Percentiles rank a stretch among this genome's conserved stretches.
These are phyloP conservation scores for Scheffersomyces illinoinensis DNA, from an alignment of 1,139 yeast species.

Conservation along the genomic window DNA sequence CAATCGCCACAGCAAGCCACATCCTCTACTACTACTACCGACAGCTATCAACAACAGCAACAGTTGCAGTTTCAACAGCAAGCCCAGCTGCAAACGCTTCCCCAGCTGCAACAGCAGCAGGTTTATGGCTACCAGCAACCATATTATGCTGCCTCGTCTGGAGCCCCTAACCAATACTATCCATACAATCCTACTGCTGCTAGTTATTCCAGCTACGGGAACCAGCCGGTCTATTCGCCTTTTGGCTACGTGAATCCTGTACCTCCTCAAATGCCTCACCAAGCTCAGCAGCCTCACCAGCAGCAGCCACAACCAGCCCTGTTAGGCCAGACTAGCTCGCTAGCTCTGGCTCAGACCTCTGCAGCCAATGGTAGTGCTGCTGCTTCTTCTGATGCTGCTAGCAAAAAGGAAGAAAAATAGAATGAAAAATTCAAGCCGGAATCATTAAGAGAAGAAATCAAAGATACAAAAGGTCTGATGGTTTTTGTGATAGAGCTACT, in stretches of 20 bases:
- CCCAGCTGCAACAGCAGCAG: slow-evolving; percentile 9
- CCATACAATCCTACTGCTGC: slow-evolving; percentile 11
- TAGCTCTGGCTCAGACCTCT: background rate
- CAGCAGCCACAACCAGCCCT: slow-evolving; percentile 5
- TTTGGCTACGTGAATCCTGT: slow-evolving; percentile 17
- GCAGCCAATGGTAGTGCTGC: background rate
- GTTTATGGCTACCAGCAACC: slow-evolving; percentile 19
- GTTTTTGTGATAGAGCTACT: background rate
- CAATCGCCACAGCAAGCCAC: slow-evolving; percentile 12
- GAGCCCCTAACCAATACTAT: slow-evolving; percentile 20
- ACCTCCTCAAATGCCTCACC: slow-evolving; percentile 9
- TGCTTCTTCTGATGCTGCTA: background rate
- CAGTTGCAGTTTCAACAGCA: slow-evolving; percentile 14
- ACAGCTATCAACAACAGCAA: slow-evolving; percentile 12
- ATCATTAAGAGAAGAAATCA: background rate
- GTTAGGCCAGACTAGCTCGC: background rate
- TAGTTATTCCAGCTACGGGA: slow-evolving; percentile 19
- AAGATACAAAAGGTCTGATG: background rate
- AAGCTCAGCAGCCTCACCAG: slow-evolving; percentile 5
- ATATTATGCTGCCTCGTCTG: slow-evolving; percentile 11
- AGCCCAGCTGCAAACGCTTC: slow-evolving; percentile 11
- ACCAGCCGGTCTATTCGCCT: slow-evolving; percentile 20
- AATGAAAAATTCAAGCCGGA: background rate
- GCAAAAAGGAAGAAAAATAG: background rate
- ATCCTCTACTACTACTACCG: slow-evolving; percentile 5